Base-by-base conservation (phyloP, 345 rosid genomes). In the Theobroma cacao region DNA sequence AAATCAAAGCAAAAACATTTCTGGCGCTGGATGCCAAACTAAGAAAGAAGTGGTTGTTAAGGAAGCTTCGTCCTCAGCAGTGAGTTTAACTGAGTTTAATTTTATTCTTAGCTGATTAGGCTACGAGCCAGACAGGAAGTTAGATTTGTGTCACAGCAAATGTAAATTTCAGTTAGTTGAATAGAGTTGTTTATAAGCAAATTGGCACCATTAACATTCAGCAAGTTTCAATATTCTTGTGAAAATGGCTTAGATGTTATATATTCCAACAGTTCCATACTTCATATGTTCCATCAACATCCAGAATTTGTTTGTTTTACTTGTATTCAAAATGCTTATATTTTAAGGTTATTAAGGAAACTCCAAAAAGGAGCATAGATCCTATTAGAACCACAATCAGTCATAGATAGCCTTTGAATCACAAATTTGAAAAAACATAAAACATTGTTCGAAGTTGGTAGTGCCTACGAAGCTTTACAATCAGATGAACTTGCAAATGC, bases 21-120 rank as follows among this genome's bases (percentile, higher is more conserved):
- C 80, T 94, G 88, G 94, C 96, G 31, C 77, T 92, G 79, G 92
- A 91, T 86, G 83, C 84, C 59, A 94, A 89, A 84, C 80, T 94
- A 52, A 83, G 92, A 36, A 92, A 88, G 82, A 92, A 91, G 74
- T 92, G 98, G 98, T 59, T 94, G 82, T 70, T 89, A 78, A 87
- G 96, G 85, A 94, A 92, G 85, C 97, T 91, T 69, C 88, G 92
- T 17, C 85, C 94, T 48, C 82, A 85, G 43, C 47, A 2, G 7
- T 76, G 81, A 72, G 45, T 34, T 77, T 61, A 60, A 50, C 69
- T 14, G 2, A 1, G 71, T 38, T 61, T 7, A 40, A 10, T 76
- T 66, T 22, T 62, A 38, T n/a, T 38, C 17, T 38, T 43, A n/a
- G 61, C 53, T 13, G n/a, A 22, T 45, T 43, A 14, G 33, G 73